A percentile compares a stretch with the other conserved stretches of the same genome.
These are phyloP conservation scores for Colletotrichum phormii DNA, from an alignment of 2,329 filamentous ascomycete species.

Conservation along the genomic window DNA sequence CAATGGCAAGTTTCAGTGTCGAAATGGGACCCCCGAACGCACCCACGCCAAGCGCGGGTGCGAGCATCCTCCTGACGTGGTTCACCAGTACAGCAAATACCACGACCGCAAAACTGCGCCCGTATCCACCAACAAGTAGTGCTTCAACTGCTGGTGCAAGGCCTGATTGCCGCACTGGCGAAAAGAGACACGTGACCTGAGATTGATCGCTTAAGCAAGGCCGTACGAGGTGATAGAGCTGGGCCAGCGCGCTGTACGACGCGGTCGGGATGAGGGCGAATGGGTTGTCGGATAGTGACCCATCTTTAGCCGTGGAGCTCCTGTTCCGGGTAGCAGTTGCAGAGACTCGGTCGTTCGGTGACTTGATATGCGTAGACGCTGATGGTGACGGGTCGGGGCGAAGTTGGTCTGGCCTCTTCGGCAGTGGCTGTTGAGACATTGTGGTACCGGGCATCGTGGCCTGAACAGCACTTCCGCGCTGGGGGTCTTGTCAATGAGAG, in stretches of 20 bases:
- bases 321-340: not conserved
- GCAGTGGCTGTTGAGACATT: not conserved
- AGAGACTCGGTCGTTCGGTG: not conserved
- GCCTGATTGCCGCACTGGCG: not conserved
- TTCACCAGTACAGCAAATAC: slow-evolving; percentile 51
- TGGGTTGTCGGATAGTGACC: not conserved
- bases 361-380: not conserved
- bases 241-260: not conserved
- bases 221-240: not conserved
- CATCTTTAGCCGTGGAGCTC: no score
- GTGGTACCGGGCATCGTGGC: not conserved
- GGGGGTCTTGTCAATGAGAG: not conserved
- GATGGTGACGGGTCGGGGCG: not conserved
- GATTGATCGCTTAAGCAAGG: not conserved
- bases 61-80: slow-evolving; percentile 51
- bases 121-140: not conserved
- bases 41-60: slow-evolving; percentile 45
- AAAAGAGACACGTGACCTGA: not conserved
- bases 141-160: not conserved
- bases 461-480: not conserved
- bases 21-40: slow-evolving; percentile 46
- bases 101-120: slow-evolving; percentile 42
- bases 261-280: not conserved
- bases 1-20: slow-evolving; percentile 49
- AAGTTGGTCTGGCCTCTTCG: not conserved